Evolutionary conservation across 495 filamentous ascomycete genomes (phyloP), one percentile per base, ranked within the genome.

Genomic region (Recurvomyces mirabilis): DNA sequence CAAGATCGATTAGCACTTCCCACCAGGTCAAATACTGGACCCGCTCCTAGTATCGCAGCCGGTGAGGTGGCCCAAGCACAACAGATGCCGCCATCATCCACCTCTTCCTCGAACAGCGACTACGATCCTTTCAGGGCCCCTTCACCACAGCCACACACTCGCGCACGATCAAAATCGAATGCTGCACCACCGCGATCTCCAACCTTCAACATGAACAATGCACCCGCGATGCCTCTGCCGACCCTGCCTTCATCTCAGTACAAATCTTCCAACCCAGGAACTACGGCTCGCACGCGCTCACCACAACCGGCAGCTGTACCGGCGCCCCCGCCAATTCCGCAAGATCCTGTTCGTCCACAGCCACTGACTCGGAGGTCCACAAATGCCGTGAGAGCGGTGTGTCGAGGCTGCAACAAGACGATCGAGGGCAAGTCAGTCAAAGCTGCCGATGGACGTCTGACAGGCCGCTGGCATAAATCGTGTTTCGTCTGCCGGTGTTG

Each of bases 401-500:
- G 91, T 62, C 81, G 86, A 41, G 85, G 83, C 2, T 98, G 91
- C 60, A 68, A 73, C 21, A 70, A 81, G 43, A 62, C 67, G 6
- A 98, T 98, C 55, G 73, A 73, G 32, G 91, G 91, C 15, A 95
- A 94, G 60, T 94, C 88, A 0, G 77, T 98, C 35, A 91, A 87
- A 21, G 91, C 84, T 12, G 87, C 88, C 1, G 91, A 95, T 51
- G 93, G 93, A 17, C 82, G 89, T 33, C 71, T 98, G 4, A 93
- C 88, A 1, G 91, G 91, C 0, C 78, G 87, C 26, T 98, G 94
- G 56, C 91, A 98, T 62, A 87, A 88, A 53, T 71, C 78, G 12
- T 98, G 91, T 58, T 96, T 98, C 60, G 84, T 89, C 4, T 98
- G 91, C 68, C 75, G 75, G 3, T 85, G 82, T 5, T 98, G 91